A percentile compares a stretch with the other conserved stretches of the same genome.
These are phyloP conservation scores for Pythium aquatile DNA, from an alignment of 352 stramenopile species.

Conservation along the genomic window DNA sequence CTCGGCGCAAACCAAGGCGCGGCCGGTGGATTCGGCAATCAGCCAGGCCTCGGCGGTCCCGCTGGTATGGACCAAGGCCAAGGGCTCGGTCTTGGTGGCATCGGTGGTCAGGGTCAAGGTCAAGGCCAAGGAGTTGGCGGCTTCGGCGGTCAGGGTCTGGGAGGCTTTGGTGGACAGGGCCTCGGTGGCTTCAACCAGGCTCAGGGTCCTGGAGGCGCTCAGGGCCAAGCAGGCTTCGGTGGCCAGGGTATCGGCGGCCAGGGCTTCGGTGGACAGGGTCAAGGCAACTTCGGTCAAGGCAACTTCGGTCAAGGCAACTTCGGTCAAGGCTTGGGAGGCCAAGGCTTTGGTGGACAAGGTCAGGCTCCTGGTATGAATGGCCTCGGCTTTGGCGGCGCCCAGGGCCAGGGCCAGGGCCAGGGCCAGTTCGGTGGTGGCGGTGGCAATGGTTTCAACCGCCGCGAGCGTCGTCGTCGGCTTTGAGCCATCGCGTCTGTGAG, in stretches of 20 bases:
- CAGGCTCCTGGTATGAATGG: background rate
- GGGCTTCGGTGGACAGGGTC: background rate
- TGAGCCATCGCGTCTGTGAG: background rate
- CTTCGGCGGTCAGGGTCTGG: too few relatives aligned
- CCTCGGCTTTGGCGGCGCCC: background rate
- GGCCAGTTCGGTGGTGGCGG: too few relatives aligned
- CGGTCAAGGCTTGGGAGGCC: background rate
- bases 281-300: background rate
- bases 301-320: too few relatives aligned
- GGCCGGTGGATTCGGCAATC: background rate
- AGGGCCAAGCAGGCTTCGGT: slow-evolving; percentile 1
- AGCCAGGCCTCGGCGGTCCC: background rate
- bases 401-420: background rate
- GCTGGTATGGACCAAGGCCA: background rate
- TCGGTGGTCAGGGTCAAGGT: too few relatives aligned
- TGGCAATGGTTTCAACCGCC: slow-evolving; percentile 1
- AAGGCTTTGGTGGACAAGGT: background rate
- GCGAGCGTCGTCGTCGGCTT: background rate
- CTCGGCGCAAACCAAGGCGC: slow-evolving; percentile 4
- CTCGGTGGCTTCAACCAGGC: too few relatives aligned
- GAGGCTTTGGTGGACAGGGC: too few relatives aligned
- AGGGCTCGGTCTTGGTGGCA: too few relatives aligned
- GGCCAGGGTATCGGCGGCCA: background rate
- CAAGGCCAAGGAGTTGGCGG: too few relatives aligned
- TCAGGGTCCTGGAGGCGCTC: too few relatives aligned